phyloP scores from a whole-genome alignment of 495 filamentous ascomycete genomes.

The Hypoxylon fuscum region DNA sequence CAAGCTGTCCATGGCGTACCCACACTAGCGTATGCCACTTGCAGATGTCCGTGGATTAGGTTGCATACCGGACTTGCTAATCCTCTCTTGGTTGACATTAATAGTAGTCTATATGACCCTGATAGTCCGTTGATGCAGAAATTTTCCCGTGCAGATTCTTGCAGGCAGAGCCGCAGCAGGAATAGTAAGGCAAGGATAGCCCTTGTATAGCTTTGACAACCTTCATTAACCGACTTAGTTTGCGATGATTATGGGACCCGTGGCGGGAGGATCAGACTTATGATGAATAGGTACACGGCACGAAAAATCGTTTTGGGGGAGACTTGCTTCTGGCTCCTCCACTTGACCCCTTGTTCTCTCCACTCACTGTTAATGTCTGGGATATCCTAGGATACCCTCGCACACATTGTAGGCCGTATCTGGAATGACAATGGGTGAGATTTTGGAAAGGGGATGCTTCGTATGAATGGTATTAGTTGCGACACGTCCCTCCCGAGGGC shows the following conservation, averaged over 20 bases:
- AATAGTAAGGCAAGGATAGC: conserved; percentile 17
- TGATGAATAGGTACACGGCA: conserved; percentile 19
- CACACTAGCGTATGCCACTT: conserved; percentile 5
- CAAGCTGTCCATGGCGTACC: conserved; percentile 1
- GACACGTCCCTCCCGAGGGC: conserved; percentile 13
- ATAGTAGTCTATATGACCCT: conserved; percentile 7
- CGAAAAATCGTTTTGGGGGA: conserved; percentile 37
- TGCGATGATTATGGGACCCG: background rate
- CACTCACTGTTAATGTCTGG: conserved; percentile 36
- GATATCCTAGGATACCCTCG: conserved; percentile 15
- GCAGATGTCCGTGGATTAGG: conserved; percentile 15
- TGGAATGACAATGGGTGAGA: conserved; percentile 20
- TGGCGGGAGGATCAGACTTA: conserved; percentile 7
- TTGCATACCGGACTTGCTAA: conserved; percentile 8
- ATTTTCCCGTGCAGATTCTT: conserved; percentile 7
- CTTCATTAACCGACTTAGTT: conserved; percentile 6
- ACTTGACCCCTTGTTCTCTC: conserved; percentile 43
- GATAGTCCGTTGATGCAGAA: conserved; percentile 16
- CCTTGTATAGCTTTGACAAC: conserved; percentile 23
- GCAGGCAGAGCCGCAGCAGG: conserved; percentile 28
- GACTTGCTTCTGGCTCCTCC: conserved; percentile 46
- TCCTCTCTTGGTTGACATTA: background rate
- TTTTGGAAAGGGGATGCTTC: conserved; percentile 20
- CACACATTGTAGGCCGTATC: conserved; percentile 19
- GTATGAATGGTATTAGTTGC: conserved; percentile 34